These are phyloP conservation scores for Neurospora pannonica DNA, from an alignment of 495 filamentous ascomycete genomes.

Conservation along the genomic window DNA sequence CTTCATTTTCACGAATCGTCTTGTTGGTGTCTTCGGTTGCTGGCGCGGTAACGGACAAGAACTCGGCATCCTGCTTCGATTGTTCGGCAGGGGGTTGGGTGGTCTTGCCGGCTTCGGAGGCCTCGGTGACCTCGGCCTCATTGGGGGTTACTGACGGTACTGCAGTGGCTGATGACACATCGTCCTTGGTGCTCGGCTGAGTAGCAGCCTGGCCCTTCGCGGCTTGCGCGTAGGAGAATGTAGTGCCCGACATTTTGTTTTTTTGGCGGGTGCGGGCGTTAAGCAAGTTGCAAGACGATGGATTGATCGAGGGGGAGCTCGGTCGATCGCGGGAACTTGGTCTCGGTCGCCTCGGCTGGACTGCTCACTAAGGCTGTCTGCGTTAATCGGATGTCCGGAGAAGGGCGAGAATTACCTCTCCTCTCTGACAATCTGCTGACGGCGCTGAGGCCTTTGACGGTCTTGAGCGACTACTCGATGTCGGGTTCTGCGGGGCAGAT, in stretches of 20 bases:
- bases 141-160: slow-evolving; percentile 54
- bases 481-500: not conserved
- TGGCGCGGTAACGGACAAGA: slow-evolving; percentile 12
- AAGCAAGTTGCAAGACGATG: slow-evolving; percentile 5
- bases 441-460: slow-evolving; percentile 1
- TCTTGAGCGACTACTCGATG: not conserved
- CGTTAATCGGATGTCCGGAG: slow-evolving; percentile 22
- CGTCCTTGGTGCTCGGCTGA: slow-evolving; percentile 56
- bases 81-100: slow-evolving; percentile 13
- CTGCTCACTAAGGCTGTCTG: slow-evolving; percentile 6
- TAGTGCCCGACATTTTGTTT: slow-evolving; percentile 28
- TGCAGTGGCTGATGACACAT: slow-evolving; percentile 34
- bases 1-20: slow-evolving; percentile 11
- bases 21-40: slow-evolving; percentile 18
- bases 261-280: not conserved
- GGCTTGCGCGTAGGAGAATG: slow-evolving; percentile 93
- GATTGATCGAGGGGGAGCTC: not conserved
- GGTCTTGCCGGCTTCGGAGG: slow-evolving; percentile 23
- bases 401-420: slow-evolving; percentile 17
- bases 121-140: slow-evolving; percentile 36
- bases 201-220: slow-evolving; percentile 61
- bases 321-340: not conserved
- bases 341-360: slow-evolving; percentile 5
- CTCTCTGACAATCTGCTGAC: slow-evolving; percentile 13
- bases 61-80: slow-evolving; percentile 17